phyloP scores from a whole-genome alignment of 768 basidiomycete genomes.

The Suillus decipiens region DNA sequence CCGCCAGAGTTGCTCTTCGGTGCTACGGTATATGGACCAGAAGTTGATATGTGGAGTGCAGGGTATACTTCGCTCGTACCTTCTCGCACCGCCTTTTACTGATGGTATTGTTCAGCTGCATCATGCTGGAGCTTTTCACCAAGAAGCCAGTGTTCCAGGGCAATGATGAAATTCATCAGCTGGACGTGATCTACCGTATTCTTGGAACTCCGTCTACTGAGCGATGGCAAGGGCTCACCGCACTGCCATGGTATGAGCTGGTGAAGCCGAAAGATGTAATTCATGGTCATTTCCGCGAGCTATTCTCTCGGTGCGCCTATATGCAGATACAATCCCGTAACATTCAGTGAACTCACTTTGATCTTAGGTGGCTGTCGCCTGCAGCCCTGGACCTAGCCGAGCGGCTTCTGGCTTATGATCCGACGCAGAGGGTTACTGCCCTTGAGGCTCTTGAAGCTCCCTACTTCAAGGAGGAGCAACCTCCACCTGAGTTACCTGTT shows the following conservation, averaged over 20 bases:
- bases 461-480: slow-evolving; percentile 85
- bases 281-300: slow-evolving; percentile 74
- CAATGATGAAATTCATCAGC: slow-evolving; percentile 95
- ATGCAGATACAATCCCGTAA: not conserved
- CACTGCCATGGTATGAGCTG: slow-evolving; percentile 98
- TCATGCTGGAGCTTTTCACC: slow-evolving; percentile 96
- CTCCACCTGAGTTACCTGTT: slow-evolving; percentile 67
- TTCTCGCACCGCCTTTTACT: slow-evolving; percentile 1
- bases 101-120: slow-evolving; percentile 61
- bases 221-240: slow-evolving; percentile 80
- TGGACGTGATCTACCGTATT: slow-evolving; percentile 89
- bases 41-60: slow-evolving; percentile 99
- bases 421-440: slow-evolving; percentile 73
- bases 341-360: slow-evolving; percentile 1
- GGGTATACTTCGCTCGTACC: slow-evolving; percentile 56
- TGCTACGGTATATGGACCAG: slow-evolving; percentile 93
- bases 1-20: slow-evolving; percentile 95
- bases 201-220: slow-evolving; percentile 86
- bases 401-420: slow-evolving; percentile 78
- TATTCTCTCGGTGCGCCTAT: slow-evolving; percentile 77
- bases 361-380: slow-evolving; percentile 77
- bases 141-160: slow-evolving; percentile 98
- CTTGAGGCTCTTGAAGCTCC: slow-evolving; percentile 75
- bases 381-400: slow-evolving; percentile 89
- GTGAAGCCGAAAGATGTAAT: slow-evolving; percentile 83